Evolutionary conservation across 331 rosid species (phyloP).

Genomic region (Cydonia oblonga): DNA sequence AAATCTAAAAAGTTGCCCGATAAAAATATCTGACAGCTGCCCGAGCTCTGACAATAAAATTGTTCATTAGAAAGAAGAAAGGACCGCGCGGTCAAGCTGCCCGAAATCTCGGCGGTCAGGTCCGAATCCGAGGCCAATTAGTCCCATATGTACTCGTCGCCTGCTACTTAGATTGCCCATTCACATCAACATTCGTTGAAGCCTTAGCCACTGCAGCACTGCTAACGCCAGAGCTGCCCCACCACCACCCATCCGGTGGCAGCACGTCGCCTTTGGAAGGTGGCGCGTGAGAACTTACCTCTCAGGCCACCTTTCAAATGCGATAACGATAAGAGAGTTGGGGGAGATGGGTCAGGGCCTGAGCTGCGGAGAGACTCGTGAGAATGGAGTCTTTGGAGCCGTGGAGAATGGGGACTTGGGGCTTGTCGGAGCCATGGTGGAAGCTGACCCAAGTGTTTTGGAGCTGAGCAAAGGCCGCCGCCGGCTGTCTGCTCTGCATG

Average conservation of each 20-base stretch:
- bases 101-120: constrained; percentile 49
- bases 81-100: constrained; percentile 38
- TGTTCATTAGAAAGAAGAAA: background rate
- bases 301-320: constrained; percentile 12
- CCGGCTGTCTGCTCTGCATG: constrained; percentile 50
- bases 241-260: background rate
- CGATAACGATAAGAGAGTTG: background rate
- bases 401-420: constrained; percentile 56
- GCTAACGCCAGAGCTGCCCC: background rate
- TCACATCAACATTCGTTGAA: background rate
- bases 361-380: constrained; percentile 39
- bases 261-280: constrained; percentile 21
- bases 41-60: constrained; percentile 1
- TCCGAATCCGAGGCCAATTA: constrained; percentile 22
- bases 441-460: constrained; percentile 35
- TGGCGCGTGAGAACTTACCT: constrained; percentile 38
- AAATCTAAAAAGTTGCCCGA: background rate
- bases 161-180: background rate
- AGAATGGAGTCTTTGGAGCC: constrained; percentile 40
- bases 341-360: constrained; percentile 66
- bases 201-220: background rate
- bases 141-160: background rate
- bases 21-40: constrained; percentile 18
- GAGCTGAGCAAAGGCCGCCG: constrained; percentile 27
- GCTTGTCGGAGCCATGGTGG: constrained; percentile 29